A percentile compares a stretch with the other conserved stretches of the same genome.
Conservation (phyloP, 129 eudicot species). For the Escallonia herrerae region DNA sequence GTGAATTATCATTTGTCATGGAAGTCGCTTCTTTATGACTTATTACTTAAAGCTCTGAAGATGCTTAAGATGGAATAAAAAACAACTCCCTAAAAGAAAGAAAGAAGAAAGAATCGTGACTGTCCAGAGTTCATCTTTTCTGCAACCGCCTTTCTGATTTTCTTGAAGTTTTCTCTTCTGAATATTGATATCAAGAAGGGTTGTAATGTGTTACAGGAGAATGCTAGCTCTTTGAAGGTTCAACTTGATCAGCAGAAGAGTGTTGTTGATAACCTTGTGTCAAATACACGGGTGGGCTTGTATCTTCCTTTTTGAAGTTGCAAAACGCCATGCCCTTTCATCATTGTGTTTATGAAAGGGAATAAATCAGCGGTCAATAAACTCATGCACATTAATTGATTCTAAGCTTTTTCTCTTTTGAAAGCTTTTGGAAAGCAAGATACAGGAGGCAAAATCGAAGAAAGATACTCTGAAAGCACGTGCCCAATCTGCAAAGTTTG, state of each 20-base stretch:
- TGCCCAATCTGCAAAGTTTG: conserved; percentile 96
- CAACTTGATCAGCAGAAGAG: conserved; percentile 95
- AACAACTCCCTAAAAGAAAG: no score
- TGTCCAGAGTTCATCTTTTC: no score
- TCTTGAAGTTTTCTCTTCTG: no score
- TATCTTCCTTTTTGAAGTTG: background rate
- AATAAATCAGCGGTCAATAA: background rate
- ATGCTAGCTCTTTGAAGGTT: conserved; percentile 69
- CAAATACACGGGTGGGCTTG: conserved; percentile 73
- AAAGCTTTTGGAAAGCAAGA: conserved; percentile 93
- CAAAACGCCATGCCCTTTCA: background rate
- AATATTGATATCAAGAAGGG: no score
- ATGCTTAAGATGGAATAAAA: no score
- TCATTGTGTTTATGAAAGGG: background rate
- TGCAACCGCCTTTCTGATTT: no score
- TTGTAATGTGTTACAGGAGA: conserved; percentile 40
- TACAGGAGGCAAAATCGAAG: conserved; percentile 97
- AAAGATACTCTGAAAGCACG: conserved; percentile 97
- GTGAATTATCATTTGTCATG: no score
- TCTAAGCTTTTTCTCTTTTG: conserved; percentile 7
- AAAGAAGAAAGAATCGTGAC: no score
- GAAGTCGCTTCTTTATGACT: no score
- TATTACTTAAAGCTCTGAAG: no score
- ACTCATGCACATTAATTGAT: conserved; percentile 3
- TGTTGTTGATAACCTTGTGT: conserved; percentile 88